Base-by-base conservation (phyloP, 2,329 filamentous ascomycete species). In the Ascochyta viciae-villosae region DNA sequence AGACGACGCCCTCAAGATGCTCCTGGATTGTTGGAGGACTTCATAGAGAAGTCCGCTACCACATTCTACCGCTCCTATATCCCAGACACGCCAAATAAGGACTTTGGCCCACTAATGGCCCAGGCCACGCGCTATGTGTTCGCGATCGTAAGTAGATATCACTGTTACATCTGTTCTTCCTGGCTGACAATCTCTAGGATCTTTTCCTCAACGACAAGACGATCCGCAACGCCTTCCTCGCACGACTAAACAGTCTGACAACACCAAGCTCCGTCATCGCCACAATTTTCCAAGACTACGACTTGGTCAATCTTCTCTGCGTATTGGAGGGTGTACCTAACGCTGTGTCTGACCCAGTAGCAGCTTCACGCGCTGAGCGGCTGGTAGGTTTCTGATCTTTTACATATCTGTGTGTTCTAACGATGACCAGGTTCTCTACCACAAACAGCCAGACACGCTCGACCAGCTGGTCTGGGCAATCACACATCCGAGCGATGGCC, bases 391-490 rank as follows among this genome's bases (percentile, higher is more conserved):
- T 6, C 24, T 15, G 6, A 4, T 13, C 1, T 24, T 12, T 10
- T 10, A 29, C n/a, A 16, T 8, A 2, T 24, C 6, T 13, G 26
- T 8, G 4, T 4, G 13, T 9, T n/a, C 39, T 41, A 41, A 41
- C 15, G 3, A 9, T 10, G 0, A 15, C 1, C 33, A 51, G 48
- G 8, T n/a, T 24, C 43, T 44, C 40, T 51, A 51, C 40, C 22
- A 23, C 5, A 24, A 26, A 9, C 16, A 50, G 13, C 31, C 39
- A n/a, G 29, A 9, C 13, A 29, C 47, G 12, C 34, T 58, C 13
- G 55, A 56, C n/a, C 58, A 61, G n/a, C 42, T 61, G 10, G 27
- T 59, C 45, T 61, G 45, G 34, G 58, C 43, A 15, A 24, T 58
- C 0, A 48, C 46, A 0, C 49, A 59, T 38, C 60, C 43, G 0